Evolutionary conservation across 495 filamentous ascomycete genomes (phyloP), one percentile per base, ranked within the genome.

Genomic region (Cercophora newfieldiana): DNA sequence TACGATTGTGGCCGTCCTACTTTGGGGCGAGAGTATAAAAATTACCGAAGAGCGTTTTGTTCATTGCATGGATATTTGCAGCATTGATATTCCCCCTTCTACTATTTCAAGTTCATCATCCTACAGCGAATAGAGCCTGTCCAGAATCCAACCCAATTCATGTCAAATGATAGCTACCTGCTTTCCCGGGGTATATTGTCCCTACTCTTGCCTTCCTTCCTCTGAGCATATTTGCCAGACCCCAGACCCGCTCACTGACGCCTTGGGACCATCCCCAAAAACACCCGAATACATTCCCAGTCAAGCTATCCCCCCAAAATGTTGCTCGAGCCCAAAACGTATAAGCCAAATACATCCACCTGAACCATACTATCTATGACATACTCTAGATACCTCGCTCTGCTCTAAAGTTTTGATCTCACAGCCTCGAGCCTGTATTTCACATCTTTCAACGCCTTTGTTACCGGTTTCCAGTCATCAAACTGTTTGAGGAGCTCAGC

Each of bases 361-460:
- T 30, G 21, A 28, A 21, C 29, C 8, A 24, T 18, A 0, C 14
- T 10, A 19, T 14, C 12, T 2, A 50, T 29, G 1, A n/a, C 19
- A 58, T 4, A n/a, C 16, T 31, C 12, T 18, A 19, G 26, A 30
- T 21, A 49, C 14, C 1, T 6, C 54, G 19, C 0, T 7, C 5
- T 1, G 5, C 0, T 72, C 74, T 69, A 97, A 30, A 95, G 79
- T 76, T 92, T 96, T 6, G 90, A 93, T 68, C 91, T 82, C 53
- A 99, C 94, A 7, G 90, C 94, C 82, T 99, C 95, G 48, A 99
- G 79, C 68, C 95, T 85, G 75, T 96, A 99, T 74, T 95, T 97
- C 33, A 99, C 95, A 81, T 99, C 95, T 77, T 92, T 97, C 61
- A 99, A 78, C 31, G 89, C 90, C 80, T 98, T 99, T 10, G 85